A percentile compares a stretch with the other conserved stretches of the same genome.
Evolutionary conservation across 371 early-diverging fungal genomes (phyloP).

Genomic region (Rhizopus arrhizus): DNA sequence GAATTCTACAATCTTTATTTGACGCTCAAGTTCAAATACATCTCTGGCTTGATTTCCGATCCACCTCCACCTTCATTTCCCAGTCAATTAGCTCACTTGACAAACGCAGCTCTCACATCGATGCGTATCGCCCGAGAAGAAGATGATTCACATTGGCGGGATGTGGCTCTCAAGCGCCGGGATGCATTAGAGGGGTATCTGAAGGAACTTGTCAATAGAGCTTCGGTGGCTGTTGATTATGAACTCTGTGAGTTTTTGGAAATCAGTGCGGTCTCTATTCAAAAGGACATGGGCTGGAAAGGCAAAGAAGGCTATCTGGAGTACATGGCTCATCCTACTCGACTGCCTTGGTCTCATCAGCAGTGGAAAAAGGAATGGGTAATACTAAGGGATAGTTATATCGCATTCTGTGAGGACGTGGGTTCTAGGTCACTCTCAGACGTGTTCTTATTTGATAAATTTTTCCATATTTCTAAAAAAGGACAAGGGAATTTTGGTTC

Average conservation of each 20-base stretch:
- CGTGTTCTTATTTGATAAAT: constrained; percentile 70
- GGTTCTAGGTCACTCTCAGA: constrained; percentile 58
- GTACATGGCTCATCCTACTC: constrained; percentile 38
- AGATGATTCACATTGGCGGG: constrained; percentile 30
- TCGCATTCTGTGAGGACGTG: constrained; percentile 57
- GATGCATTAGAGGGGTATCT: constrained; percentile 68
- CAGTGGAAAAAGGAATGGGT: constrained; percentile 73
- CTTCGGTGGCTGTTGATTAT: constrained; percentile 57
- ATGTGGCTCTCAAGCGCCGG: constrained; percentile 58
- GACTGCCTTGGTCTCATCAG: constrained; percentile 17
- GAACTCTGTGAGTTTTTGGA: constrained; percentile 82
- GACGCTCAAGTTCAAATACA: constrained; percentile 48
- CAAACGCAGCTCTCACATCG: constrained; percentile 37
- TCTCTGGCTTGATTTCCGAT: constrained; percentile 23
- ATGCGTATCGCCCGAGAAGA: constrained; percentile 39
- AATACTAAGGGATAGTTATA: constrained; percentile 30
- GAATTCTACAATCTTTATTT: constrained; percentile 75
- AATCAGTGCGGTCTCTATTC: constrained; percentile 70
- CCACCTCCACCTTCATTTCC: constrained; percentile 48
- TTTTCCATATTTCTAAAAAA: constrained; percentile 50
- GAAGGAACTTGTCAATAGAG: constrained; percentile 51
- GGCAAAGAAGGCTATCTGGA: constrained; percentile 82
- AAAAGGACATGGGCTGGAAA: constrained; percentile 81
- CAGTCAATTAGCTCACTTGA: constrained; percentile 37
- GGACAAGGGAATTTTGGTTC: constrained; percentile 22